A percentile compares a stretch with the other conserved stretches of the same genome.
Conservation (phyloP, 495 filamentous ascomycete species). For the Xylaria acuta region DNA sequence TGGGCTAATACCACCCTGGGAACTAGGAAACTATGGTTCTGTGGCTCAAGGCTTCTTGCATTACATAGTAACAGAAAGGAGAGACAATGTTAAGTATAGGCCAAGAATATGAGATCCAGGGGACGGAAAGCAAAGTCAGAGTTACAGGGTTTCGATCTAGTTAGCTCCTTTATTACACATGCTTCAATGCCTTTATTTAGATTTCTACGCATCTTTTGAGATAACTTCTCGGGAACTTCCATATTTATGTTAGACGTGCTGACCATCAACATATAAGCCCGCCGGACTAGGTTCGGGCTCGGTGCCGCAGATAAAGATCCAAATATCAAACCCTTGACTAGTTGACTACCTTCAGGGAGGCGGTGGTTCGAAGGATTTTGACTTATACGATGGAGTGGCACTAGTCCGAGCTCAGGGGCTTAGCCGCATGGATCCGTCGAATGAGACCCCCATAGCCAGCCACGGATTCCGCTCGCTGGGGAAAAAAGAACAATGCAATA, state of each 20-base stretch:
- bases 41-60: no score
- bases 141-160: no score
- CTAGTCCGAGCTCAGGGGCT: neutral
- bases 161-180: no score
- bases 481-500: neutral
- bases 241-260: neutral
- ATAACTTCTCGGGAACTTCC: neutral
- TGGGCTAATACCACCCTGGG: no score
- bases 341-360: neutral
- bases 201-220: neutral
- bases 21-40: no score
- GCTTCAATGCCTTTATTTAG: no score
- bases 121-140: no score
- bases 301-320: neutral
- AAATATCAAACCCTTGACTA: neutral
- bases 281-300: neutral
- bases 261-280: neutral
- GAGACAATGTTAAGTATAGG: no score
- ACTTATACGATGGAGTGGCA: neutral
- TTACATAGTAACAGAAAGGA: no score
- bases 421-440: neutral
- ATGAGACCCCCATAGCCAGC: neutral
- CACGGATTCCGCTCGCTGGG: neutral
- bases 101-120: no score
- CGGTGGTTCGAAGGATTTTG: constrained; percentile 3